Evolutionary conservation across 2,329 filamentous ascomycete species (phyloP), one percentile per base, ranked within the genome.

Genomic region (Diaporthe aspalathi): DNA sequence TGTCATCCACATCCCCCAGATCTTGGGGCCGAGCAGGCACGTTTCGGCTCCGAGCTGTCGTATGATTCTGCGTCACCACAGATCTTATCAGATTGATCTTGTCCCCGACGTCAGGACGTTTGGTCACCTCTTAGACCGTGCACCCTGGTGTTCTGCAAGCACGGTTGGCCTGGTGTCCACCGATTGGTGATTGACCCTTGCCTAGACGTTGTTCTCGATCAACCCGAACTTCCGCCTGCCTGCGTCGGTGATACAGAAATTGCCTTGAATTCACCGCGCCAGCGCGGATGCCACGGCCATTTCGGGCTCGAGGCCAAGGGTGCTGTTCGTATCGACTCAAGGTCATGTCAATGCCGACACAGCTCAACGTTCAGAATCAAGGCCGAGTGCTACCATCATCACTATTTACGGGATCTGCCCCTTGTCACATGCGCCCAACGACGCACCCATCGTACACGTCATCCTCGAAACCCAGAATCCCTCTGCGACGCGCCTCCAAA

Each of bases 41-140:
- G 29, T 50, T 24, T 65, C 60, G 60, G 43, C 24, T 50, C 60
- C 60, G 60, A 65, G 45, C 3, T 65, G 29, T 65, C 60, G 60
- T 38, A 65, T 65, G 60, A 65, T 50, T 5, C 29, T 65, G 29
- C 43, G 12, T 50, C 60, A 38, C 27, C 29, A 38, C 45, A 6
- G 7, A 65, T 65, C 60, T 65, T 65, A 65, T 65, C 60, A 65
- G 60, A 65, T 65, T 65, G 45, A 65, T 65, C n/a, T 50, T 50
- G 35, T 12, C 20, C 12, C 24, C 60, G 49, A 50, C 29, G n/a
- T n/a, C n/a, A n/a, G n/a, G n/a, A n/a, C n/a, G n/a, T 17, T 6
- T 32, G 8, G 32, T 32, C n/a, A 11, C 7, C 17, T 12, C 27
- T n/a, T 4, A 35, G 40, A 24, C 43, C 43, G 35, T 49, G 43